Conservation (phyloP, 495 filamentous ascomycete genomes). For the Stereocaulon alpinum region DNA sequence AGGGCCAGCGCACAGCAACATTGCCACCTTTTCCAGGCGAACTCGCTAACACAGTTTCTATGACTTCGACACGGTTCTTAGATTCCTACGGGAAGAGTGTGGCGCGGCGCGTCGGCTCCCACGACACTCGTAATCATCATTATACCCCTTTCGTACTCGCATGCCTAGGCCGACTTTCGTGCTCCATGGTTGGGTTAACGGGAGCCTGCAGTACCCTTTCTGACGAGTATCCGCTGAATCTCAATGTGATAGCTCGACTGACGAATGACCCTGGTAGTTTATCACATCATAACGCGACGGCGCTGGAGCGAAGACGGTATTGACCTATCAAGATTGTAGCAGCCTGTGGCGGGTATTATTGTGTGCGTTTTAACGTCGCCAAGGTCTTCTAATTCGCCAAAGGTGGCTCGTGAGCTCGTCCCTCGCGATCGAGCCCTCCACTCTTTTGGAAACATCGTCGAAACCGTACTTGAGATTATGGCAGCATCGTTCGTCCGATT, state of each 20-base stretch:
- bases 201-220: not conserved
- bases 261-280: not conserved
- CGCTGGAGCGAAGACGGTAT: not conserved
- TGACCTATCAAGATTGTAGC: not conserved
- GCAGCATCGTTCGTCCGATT: not conserved
- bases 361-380: not conserved
- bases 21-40: not conserved
- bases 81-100: not conserved
- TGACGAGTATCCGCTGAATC: not conserved
- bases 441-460: not conserved
- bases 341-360: not conserved
- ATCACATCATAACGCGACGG: not conserved
- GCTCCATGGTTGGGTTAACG: not conserved
- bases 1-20: conserved; percentile 1
- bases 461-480: conserved; percentile 3
- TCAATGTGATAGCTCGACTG: not conserved
- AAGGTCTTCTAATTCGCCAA: not conserved
- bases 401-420: conserved; percentile 3
- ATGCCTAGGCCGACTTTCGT: not conserved
- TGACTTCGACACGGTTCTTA: not conserved
- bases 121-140: conserved; percentile 2
- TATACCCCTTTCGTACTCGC: conserved; percentile 1
- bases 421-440: conserved; percentile 1
- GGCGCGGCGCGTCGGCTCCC: not conserved
- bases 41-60: not conserved